Evolutionary conservation across 768 basidiomycete genomes (phyloP).

Genomic region (Lentinula lateritia): DNA sequence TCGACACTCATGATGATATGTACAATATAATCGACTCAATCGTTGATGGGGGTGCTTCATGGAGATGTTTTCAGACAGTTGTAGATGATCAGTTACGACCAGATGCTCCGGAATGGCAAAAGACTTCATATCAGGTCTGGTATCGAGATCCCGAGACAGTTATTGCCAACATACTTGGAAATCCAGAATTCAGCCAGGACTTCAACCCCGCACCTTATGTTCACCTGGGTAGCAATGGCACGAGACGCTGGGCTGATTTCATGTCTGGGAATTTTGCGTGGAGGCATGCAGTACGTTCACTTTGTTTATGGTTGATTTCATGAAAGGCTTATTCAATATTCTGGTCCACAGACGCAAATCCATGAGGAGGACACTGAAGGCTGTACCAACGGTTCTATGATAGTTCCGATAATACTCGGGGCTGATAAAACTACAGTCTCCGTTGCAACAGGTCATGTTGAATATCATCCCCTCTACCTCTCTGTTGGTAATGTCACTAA

Average conservation of each 20-base stretch:
- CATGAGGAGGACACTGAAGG: constrained; percentile 3
- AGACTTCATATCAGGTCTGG: constrained; percentile 17
- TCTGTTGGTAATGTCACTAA: constrained; percentile 29
- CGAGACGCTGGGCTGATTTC: constrained; percentile 24
- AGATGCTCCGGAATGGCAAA: constrained; percentile 16
- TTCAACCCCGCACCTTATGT: constrained; percentile 21
- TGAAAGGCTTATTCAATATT: constrained; percentile 10
- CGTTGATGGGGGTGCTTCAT: constrained; percentile 14
- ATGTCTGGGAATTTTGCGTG: constrained; percentile 39
- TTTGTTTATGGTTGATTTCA: neutral
- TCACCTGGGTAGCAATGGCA: constrained; percentile 17
- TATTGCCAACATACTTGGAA: constrained; percentile 14
- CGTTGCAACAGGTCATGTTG: constrained; percentile 28
- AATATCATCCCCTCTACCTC: constrained; percentile 30
- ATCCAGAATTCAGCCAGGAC: constrained; percentile 13
- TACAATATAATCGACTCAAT: constrained; percentile 17
- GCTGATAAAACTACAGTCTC: constrained; percentile 34
- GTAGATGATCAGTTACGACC: constrained; percentile 9
- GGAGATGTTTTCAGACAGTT: constrained; percentile 15
- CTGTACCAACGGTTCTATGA: constrained; percentile 16
- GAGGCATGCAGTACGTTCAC: constrained; percentile 25
- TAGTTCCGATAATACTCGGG: constrained; percentile 28
- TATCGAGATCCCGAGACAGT: constrained; percentile 12
- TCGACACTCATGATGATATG: constrained; percentile 12
- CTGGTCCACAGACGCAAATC: constrained; percentile 2